Conservation (phyloP, 1,284 basidiomycete species). For the Ustanciosporium gigantosporum region DNA sequence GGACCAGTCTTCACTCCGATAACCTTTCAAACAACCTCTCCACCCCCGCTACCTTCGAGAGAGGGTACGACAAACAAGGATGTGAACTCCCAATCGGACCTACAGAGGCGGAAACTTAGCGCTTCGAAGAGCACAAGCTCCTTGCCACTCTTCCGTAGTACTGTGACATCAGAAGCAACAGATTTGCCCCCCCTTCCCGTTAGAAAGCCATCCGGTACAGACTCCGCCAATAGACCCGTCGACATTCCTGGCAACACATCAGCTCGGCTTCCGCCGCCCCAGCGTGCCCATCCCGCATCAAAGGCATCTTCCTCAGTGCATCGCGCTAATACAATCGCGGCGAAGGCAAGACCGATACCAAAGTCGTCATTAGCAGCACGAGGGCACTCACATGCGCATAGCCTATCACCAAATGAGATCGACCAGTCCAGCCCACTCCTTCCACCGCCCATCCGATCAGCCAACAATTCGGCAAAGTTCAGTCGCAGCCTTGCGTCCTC, state of each 20-base stretch:
- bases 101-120: conserved; percentile 13
- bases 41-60: background rate
- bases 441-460: conserved; percentile 20
- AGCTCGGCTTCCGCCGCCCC: conserved; percentile 1
- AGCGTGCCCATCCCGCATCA: background rate
- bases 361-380: conserved; percentile 6
- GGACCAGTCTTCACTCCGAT: too few species aligned
- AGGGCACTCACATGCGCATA: conserved; percentile 4
- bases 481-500: conserved; percentile 20
- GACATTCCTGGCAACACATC: too few species aligned
- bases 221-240: too few species aligned
- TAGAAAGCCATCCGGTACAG: conserved; percentile 3
- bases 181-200: conserved; percentile 15
- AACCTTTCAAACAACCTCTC: too few species aligned
- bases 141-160: conserved; percentile 7
- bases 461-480: background rate
- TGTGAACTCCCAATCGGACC: background rate
- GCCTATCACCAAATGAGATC: conserved; percentile 9
- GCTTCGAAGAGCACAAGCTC: conserved; percentile 25
- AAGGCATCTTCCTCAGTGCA: conserved; percentile 2
- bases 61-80: too few species aligned
- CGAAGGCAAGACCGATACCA: conserved; percentile 15
- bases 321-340: conserved; percentile 19
- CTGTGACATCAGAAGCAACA: conserved; percentile 1
- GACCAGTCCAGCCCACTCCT: conserved; percentile 5